These are phyloP conservation scores for Mychonastes homosphaera DNA, from an alignment of 139 green algal species.

Conservation along the genomic window DNA sequence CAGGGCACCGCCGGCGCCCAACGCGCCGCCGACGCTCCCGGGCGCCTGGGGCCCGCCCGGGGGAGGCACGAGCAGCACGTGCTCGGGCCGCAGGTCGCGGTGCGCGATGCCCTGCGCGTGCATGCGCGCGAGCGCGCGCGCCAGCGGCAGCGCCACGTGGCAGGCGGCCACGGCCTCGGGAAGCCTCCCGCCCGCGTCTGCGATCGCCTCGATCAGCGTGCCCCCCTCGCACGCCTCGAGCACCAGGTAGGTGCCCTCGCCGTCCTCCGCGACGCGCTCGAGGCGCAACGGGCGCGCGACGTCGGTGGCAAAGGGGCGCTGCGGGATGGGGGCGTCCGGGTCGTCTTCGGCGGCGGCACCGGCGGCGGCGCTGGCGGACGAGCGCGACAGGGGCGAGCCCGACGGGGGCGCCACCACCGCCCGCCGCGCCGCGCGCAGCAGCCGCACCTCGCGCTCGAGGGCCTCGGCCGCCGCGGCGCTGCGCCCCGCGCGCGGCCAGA, in stretches of 20 bases:
- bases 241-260: constrained; percentile 12
- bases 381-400: constrained; percentile 6
- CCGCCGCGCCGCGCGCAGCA: background rate
- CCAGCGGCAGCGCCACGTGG: constrained; percentile 28
- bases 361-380: background rate
- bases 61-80: constrained; percentile 40
- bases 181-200: constrained; percentile 29
- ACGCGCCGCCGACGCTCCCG: background rate
- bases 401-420: background rate
- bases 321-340: background rate
- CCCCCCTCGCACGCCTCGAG: constrained; percentile 21
- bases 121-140: constrained; percentile 22
- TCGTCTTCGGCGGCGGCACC: background rate
- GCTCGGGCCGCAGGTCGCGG: constrained; percentile 49
- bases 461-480: background rate
- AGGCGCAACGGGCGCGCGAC: background rate
- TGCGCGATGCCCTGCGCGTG: constrained; percentile 37
- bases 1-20: background rate
- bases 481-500: background rate
- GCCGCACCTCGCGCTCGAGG: constrained; percentile 9
- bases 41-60: too few species aligned
- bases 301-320: background rate
- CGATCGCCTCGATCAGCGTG: constrained; percentile 36
- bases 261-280: background rate
- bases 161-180: constrained; percentile 20